Evolutionary conservation across 192 early-diverging fungal genomes (phyloP).

Genomic region (Backusella morwellensis): DNA sequence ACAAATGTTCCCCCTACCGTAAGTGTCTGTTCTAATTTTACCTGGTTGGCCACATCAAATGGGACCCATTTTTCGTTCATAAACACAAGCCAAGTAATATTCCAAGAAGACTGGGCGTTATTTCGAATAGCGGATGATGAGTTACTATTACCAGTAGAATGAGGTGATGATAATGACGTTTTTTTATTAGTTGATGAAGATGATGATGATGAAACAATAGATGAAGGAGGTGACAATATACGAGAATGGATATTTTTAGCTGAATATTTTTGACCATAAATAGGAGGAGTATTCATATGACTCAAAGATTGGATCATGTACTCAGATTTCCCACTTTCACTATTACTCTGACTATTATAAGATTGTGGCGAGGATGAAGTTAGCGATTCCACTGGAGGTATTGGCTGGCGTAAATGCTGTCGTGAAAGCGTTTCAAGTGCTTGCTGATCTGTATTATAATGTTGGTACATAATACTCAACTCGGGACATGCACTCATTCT

Average conservation of each 20-base stretch:
- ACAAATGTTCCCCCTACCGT: slow-evolving; percentile 35
- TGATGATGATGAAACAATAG: background rate
- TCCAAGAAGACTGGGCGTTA: background rate
- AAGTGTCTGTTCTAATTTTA: slow-evolving; percentile 33
- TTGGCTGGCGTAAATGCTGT: background rate
- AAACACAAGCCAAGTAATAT: slow-evolving; percentile 35
- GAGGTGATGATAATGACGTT: background rate
- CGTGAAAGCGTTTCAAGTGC: background rate
- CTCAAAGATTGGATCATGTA: background rate
- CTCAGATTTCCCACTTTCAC: background rate
- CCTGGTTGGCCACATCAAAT: slow-evolving; percentile 32
- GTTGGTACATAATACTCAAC: background rate
- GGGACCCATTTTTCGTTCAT: slow-evolving; percentile 32
- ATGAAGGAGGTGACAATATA: background rate
- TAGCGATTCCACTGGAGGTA: background rate
- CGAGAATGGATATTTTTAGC: background rate
- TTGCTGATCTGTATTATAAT: slow-evolving; percentile 7
- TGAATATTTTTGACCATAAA: background rate
- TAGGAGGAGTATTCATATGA: background rate
- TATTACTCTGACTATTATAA: background rate
- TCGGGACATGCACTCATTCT: slow-evolving; percentile 15
- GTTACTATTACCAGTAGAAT: background rate
- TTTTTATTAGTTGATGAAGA: background rate
- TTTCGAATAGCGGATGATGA: background rate
- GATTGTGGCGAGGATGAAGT: background rate